phyloP scores from a whole-genome alignment of 2,329 filamentous ascomycete genomes.

The Colletotrichum phormii region DNA sequence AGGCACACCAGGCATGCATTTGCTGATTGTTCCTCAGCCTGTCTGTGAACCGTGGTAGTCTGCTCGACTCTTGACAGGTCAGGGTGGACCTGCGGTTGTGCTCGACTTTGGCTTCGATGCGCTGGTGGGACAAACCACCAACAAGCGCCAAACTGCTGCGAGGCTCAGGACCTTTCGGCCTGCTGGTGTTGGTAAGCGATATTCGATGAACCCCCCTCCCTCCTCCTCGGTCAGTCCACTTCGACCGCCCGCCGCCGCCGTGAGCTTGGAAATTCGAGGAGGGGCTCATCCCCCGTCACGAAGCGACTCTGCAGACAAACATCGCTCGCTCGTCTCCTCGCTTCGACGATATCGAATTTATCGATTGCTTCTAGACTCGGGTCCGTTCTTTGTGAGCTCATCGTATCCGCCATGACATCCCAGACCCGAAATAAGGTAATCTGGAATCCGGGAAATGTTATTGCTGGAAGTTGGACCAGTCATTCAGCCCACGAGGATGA shows the following conservation, averaged over 20 bases:
- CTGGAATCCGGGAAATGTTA: neutral
- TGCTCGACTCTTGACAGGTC: neutral
- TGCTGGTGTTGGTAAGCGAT: conserved; percentile 7
- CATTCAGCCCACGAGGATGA: neutral
- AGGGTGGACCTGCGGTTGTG: neutral
- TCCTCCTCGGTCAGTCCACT: neutral
- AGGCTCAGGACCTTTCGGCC: neutral
- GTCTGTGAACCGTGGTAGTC: neutral
- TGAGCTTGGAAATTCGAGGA: conserved; percentile 21
- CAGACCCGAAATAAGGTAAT: conserved; percentile 5
- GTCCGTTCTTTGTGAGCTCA: neutral
- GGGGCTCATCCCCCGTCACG: conserved; percentile 11
- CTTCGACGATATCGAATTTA: neutral
- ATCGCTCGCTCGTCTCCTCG: neutral
- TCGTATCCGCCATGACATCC: conserved; percentile 2
- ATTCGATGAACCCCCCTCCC: conserved; percentile 23
- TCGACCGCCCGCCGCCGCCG: conserved; percentile 9
- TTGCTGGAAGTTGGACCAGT: neutral
- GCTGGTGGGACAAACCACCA: neutral
- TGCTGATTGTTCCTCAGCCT: neutral
- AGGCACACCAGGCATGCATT: neutral
- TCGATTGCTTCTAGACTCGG: neutral
- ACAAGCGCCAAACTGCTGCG: neutral
- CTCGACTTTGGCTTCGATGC: neutral
- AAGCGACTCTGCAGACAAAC: conserved; percentile 18